Evolutionary conservation across 2,329 filamentous ascomycete genomes (phyloP), one percentile per base, ranked within the genome.

Genomic region (Botrytis squamosa): DNA sequence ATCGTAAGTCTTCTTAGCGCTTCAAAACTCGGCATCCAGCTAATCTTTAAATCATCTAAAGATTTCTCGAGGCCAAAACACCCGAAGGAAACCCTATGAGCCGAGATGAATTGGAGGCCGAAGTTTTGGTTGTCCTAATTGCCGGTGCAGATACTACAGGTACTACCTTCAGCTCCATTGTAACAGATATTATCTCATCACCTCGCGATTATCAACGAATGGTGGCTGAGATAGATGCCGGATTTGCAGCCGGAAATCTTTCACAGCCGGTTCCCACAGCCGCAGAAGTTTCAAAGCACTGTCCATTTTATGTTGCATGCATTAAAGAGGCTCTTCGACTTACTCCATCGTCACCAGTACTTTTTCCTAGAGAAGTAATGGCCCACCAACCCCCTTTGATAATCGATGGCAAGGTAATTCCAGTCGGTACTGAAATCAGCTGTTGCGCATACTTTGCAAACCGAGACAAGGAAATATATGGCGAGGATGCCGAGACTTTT

Each of bases 101-200:
- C 44, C n/a, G 22, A 29, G 25, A 40, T 14, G 33, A 64, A 36
- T 25, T 72, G 10, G 40, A 72, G 38, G 62, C 70, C n/a, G 70
- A 72, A 60, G 49, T 66, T 22, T 46, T 72, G n/a, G 25, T 72
- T 36, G n/a, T 72, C 16, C 38, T 72, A 10, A 14, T 72, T 25
- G 70, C 70, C 14, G 70, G 62, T 29, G 62, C 62, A 4, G 70
- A 72, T 44, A 72, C 70, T 22, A 71, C 69, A 20, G 59, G 69
- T 3, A 71, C 57, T 22, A 18, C 69, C 8, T 71, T 71, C 12
- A 62, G 59, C 25, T 60, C 69, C n/a, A n/a, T 63, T 6, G 36
- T 71, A 38, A 63, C 33, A 16, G 36, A 71, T 22, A 63, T 71
- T 14, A 22, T 71, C 25, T 63, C 40, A 29, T 71, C 69, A 1